A percentile compares a stretch with the other conserved stretches of the same genome.
Evolutionary conservation across 352 stramenopile species (phyloP).

Genomic region (Globisporangium paroecandrum): DNA sequence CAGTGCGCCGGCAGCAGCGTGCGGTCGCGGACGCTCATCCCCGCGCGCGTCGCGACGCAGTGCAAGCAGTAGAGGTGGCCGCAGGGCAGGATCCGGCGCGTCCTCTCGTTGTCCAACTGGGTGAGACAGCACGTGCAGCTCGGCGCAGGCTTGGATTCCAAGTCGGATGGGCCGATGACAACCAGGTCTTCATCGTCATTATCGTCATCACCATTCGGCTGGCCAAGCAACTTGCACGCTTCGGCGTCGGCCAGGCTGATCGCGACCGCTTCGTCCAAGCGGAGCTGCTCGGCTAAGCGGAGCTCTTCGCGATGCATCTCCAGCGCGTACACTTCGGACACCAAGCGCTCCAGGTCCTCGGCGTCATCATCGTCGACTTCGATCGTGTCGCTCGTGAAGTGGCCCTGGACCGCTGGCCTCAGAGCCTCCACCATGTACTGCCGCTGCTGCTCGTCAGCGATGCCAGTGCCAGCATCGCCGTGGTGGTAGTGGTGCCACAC

Average conservation of each 20-base stretch:
- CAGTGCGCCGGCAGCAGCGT: slow-evolving; percentile 20
- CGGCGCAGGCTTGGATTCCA: slow-evolving; percentile 9
- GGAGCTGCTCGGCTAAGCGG: slow-evolving; percentile 12
- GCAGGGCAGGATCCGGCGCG: slow-evolving; percentile 26
- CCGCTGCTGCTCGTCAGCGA: background rate
- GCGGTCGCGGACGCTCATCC: slow-evolving; percentile 59
- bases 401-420: background rate
- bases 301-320: slow-evolving; percentile 22
- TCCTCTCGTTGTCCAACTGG: background rate
- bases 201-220: slow-evolving; percentile 1
- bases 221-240: slow-evolving; percentile 3
- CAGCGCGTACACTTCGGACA: slow-evolving; percentile 14
- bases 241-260: slow-evolving; percentile 23
- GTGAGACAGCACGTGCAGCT: slow-evolving; percentile 17
- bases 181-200: slow-evolving; percentile 5
- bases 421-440: background rate
- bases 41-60: slow-evolving; percentile 53
- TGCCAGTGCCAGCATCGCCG: background rate
- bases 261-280: slow-evolving; percentile 25
- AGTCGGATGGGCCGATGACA: background rate
- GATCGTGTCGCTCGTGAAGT: slow-evolving; percentile 9
- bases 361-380: background rate
- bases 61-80: slow-evolving; percentile 60
- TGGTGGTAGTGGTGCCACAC: background rate
- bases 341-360: background rate